phyloP scores from a whole-genome alignment of 1,284 basidiomycete species.

The Malassezia caprae region DNA sequence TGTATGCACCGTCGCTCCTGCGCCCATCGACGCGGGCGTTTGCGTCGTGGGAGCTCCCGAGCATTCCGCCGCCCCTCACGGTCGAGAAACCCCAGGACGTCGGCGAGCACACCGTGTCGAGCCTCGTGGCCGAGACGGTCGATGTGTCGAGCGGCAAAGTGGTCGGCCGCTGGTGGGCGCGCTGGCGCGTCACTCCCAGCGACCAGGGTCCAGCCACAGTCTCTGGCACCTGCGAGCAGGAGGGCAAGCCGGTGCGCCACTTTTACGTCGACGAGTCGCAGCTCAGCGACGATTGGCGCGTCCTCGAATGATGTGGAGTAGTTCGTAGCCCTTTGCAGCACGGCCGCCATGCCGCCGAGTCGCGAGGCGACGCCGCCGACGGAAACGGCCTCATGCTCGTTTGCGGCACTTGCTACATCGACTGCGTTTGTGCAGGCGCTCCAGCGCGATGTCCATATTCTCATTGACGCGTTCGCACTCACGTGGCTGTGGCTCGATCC shows the following conservation, averaged over 20 bases:
- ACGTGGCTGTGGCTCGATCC: slow-evolving; percentile 18
- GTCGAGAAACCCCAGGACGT: background rate
- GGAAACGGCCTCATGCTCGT: background rate
- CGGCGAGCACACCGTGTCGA: slow-evolving; percentile 17
- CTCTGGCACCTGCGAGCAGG: slow-evolving; percentile 18
- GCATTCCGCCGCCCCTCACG: slow-evolving; percentile 17
- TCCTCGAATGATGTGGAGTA: slow-evolving; percentile 20
- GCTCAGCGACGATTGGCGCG: slow-evolving; percentile 50
- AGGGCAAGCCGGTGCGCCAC: slow-evolving; percentile 52
- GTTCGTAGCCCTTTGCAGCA: background rate
- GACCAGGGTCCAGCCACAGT: slow-evolving; percentile 52
- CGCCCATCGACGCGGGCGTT: slow-evolving; percentile 62
- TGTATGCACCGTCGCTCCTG: slow-evolving; percentile 66
- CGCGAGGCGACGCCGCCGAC: background rate
- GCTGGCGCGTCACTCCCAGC: slow-evolving; percentile 58
- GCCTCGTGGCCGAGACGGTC: slow-evolving; percentile 34
- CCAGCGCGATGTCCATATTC: slow-evolving; percentile 14
- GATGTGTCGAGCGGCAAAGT: slow-evolving; percentile 54
- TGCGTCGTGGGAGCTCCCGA: slow-evolving; percentile 57
- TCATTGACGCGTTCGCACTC: slow-evolving; percentile 13
- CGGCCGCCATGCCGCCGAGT: background rate
- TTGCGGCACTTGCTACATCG: slow-evolving; percentile 5
- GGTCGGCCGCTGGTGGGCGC: slow-evolving; percentile 66
- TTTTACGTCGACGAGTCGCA: slow-evolving; percentile 78
- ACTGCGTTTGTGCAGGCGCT: slow-evolving; percentile 8